Base-by-base conservation (phyloP, 139 green algal species). In the Tetradesmus obliquus region DNA sequence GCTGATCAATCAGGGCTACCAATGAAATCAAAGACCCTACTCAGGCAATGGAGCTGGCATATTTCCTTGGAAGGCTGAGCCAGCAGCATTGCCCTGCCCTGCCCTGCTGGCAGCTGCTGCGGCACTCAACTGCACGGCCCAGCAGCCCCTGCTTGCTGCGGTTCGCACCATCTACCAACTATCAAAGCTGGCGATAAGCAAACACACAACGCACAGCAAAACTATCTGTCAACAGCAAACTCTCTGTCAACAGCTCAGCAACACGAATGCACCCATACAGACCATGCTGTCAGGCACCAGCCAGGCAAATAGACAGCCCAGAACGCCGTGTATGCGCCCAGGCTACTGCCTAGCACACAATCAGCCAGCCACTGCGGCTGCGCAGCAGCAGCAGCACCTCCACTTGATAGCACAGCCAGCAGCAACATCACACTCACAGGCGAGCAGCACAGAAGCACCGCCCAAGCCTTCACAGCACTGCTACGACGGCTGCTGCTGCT, bases 291-390 rank as follows among this genome's bases (percentile, higher is more conserved):
- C 17, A 90, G 19, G 8, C 53, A 71, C 82, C 91, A 93, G 58
- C 66, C 91, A 3, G 91, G 91, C 55, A 91, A 8, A 53, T 88
- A 92, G 54, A 90, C 58, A n/a, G 19, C 88, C 82, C 92, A 92
- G 22, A 81, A 92, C n/a, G 91, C 22, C 12, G 76, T 53, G 24
- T 86, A 92, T 1, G 79, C 66, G 5, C 45, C 53, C 17, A 12
- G 12, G 53, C 84, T 86, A 45, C 74, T 92, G 3, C 83, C 24
- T 5, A 90, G 62, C 79, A 91, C 55, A 71, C 88, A n/a, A 76
- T 32, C 71, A 20, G 12, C 54, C 85, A 91, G 55, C 53, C 54
- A 22, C 22, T 69, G 54, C 51, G 19, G n/a, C 60, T 53, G 58
- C 6, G 22, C 54, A 2, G 51, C 13, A 24, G 76, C 9, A 7